Evolutionary conservation across 1,284 basidiomycete species (phyloP).

Genomic region (Inonotus obliquus): DNA sequence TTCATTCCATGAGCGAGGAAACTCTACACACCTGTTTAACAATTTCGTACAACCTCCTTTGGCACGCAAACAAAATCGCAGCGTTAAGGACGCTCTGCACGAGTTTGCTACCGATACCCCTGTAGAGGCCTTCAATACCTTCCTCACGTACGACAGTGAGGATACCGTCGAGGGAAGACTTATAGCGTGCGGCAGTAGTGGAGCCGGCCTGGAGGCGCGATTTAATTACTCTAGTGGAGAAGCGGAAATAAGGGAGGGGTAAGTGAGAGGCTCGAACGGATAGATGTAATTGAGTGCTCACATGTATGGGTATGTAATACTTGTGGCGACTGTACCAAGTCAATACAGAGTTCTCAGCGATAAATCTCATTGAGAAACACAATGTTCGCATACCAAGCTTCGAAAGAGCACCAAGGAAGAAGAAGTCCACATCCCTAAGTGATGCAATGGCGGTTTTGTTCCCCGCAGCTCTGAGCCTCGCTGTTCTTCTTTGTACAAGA

Average conservation of each 20-base stretch:
- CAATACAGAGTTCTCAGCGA: constrained; percentile 7
- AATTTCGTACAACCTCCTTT: constrained; percentile 70
- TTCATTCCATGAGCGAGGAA: background rate
- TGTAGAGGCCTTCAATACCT: constrained; percentile 79
- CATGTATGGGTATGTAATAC: constrained; percentile 78
- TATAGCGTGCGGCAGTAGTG: constrained; percentile 57
- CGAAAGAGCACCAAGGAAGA: constrained; percentile 83
- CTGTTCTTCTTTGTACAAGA: constrained; percentile 56
- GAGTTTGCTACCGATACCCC: constrained; percentile 81
- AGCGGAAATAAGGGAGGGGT: constrained; percentile 5
- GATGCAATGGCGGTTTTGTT: constrained; percentile 41
- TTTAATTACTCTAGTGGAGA: constrained; percentile 66
- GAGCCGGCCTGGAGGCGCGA: constrained; percentile 78
- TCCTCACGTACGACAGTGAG: constrained; percentile 71
- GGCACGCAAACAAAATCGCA: constrained; percentile 83
- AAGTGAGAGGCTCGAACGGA: background rate
- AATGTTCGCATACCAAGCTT: constrained; percentile 59
- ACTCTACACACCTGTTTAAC: constrained; percentile 44
- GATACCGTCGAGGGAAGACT: constrained; percentile 67
- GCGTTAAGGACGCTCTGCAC: constrained; percentile 87
- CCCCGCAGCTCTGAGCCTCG: constrained; percentile 44
- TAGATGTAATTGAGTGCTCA: constrained; percentile 34
- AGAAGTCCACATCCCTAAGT: constrained; percentile 83
- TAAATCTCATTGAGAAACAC: background rate
- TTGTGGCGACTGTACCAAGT: constrained; percentile 56